Evolutionary conservation across 2,329 filamentous ascomycete genomes (phyloP).

Genomic region (Capronia coronata): DNA sequence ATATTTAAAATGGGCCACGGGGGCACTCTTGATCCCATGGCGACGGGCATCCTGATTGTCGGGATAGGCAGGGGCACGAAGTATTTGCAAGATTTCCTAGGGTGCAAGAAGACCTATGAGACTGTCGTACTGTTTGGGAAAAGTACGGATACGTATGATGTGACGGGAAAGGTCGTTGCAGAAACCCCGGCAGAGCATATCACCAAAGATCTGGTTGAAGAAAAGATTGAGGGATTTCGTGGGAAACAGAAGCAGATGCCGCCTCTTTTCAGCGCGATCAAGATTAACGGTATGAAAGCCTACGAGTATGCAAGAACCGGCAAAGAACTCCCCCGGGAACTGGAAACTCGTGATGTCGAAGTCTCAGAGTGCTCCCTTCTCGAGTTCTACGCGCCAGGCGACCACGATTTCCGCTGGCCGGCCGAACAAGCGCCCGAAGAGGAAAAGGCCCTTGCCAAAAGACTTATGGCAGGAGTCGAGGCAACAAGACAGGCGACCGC

Average conservation of each 20-base stretch:
- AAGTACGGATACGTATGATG: conserved; percentile 87
- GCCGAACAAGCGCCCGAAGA: conserved; percentile 66
- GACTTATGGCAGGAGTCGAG: conserved; percentile 45
- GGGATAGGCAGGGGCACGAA: conserved; percentile 88
- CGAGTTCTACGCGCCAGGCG: conserved; percentile 76
- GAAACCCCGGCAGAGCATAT: conserved; percentile 62
- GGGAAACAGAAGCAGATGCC: conserved; percentile 85
- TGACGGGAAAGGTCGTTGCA: conserved; percentile 72
- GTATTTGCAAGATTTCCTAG: conserved; percentile 66
- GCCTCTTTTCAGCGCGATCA: conserved; percentile 85
- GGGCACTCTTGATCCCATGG: conserved; percentile 88
- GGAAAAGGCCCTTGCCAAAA: conserved; percentile 70
- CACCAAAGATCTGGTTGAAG: conserved; percentile 69
- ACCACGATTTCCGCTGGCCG: conserved; percentile 73
- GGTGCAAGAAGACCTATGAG: conserved; percentile 91
- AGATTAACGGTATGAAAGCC: conserved; percentile 85
- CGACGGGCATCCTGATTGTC: conserved; percentile 84
- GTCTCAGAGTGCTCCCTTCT: conserved; percentile 71
- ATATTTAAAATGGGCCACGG: conserved; percentile 92
- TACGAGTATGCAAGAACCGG: conserved; percentile 95
- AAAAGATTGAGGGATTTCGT: conserved; percentile 65
- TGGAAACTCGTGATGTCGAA: conserved; percentile 71
- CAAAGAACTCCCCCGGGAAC: conserved; percentile 75
- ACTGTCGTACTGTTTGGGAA: conserved; percentile 83
- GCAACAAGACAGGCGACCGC: conserved; percentile 11